Percentiles rank a stretch among this genome's conserved stretches.
phyloP scores from a whole-genome alignment of 2,329 filamentous ascomycete species.

The Orbilia oligospora region DNA sequence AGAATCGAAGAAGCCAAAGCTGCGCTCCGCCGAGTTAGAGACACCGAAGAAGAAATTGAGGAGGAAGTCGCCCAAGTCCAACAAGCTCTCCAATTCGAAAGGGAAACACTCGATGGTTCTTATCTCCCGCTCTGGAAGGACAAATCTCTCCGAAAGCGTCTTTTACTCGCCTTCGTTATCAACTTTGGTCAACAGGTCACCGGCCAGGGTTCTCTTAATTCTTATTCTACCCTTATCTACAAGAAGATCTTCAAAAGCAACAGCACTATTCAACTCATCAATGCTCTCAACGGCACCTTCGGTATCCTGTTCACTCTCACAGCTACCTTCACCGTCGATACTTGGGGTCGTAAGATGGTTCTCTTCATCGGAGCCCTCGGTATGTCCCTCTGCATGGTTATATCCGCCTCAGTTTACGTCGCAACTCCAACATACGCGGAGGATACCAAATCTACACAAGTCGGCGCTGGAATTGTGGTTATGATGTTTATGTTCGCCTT shows the following conservation, averaged over 20 bases:
- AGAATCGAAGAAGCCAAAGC: conserved; percentile 74
- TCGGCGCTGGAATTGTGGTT: conserved; percentile 79
- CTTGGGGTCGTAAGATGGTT: conserved; percentile 79
- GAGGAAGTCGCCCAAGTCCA: conserved; percentile 77
- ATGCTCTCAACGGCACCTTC: conserved; percentile 80
- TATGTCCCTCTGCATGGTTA: conserved; percentile 80
- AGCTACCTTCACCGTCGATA: conserved; percentile 80
- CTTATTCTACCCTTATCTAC: conserved; percentile 81
- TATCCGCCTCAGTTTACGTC: conserved; percentile 73
- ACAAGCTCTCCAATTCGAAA: conserved; percentile 79
- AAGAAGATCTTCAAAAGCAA: conserved; percentile 76
- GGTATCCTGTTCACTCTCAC: conserved; percentile 81
- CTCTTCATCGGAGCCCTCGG: conserved; percentile 78
- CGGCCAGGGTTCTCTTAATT: conserved; percentile 80
- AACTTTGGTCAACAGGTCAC: conserved; percentile 81
- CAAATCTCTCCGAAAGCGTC: conserved; percentile 76
- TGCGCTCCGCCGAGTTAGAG: conserved; percentile 74
- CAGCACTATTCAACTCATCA: conserved; percentile 78
- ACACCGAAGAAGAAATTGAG: conserved; percentile 77
- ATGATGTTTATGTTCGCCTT: conserved; percentile 77
- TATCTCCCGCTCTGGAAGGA: conserved; percentile 80
- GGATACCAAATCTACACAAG: conserved; percentile 73
- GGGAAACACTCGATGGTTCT: conserved; percentile 75
- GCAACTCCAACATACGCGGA: conserved; percentile 72
- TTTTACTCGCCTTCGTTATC: conserved; percentile 76